Conservation (phyloP, 2,329 filamentous ascomycete genomes). For the Dactylellina haptotyla region DNA sequence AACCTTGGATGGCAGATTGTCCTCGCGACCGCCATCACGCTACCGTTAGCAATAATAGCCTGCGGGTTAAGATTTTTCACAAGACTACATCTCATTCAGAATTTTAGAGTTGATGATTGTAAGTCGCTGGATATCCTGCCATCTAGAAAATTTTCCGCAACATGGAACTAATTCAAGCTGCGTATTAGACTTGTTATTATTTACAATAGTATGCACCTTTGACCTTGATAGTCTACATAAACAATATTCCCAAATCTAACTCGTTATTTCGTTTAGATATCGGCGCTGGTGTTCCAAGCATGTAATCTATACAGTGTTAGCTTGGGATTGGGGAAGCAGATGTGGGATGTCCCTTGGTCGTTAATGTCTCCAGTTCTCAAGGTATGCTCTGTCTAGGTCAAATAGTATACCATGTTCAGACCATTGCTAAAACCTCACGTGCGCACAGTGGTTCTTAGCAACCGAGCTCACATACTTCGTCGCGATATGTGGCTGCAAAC, state of each 20-base stretch:
- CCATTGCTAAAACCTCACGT: not conserved
- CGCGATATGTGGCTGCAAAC: constrained; percentile 49
- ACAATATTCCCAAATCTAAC: not conserved
- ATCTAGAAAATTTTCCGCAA: too few relatives aligned
- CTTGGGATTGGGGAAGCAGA: constrained; percentile 42
- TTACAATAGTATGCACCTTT: constrained; percentile 26
- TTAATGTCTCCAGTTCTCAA: constrained; percentile 43
- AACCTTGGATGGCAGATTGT: constrained; percentile 38
- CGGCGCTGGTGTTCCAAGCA: constrained; percentile 33
- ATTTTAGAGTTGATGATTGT: constrained; percentile 48
- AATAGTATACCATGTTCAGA: not conserved
- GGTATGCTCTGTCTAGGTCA: not conserved
- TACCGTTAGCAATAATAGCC: constrained; percentile 38
- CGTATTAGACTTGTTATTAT: constrained; percentile 46
- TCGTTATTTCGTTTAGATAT: constrained; percentile 13
- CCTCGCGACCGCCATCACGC: constrained; percentile 23
- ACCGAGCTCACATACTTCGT: constrained; percentile 50
- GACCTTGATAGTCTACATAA: not conserved
- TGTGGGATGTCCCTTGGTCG: constrained; percentile 50
- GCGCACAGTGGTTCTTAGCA: constrained; percentile 35
- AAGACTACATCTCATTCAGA: constrained; percentile 24
- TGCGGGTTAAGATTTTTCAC: constrained; percentile 48
- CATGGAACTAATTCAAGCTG: constrained; percentile 15
- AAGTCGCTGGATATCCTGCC: too few relatives aligned
- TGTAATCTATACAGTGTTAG: constrained; percentile 40